Evolutionary conservation across 83 land plant genomes (phyloP).

Genomic region (Picea mariana): DNA sequence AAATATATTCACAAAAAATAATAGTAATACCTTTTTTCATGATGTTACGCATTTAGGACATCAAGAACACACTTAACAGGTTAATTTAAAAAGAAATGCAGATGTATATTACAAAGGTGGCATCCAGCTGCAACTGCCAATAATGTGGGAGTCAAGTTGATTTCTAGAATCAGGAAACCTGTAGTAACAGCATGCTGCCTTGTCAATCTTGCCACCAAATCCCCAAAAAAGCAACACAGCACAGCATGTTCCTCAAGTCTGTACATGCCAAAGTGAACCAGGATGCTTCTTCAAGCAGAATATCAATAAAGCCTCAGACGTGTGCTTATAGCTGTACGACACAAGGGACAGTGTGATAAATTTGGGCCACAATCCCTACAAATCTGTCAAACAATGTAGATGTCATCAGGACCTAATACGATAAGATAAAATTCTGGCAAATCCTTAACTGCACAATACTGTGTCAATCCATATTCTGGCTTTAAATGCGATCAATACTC

Average conservation of each 20-base stretch:
- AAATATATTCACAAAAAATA: not conserved
- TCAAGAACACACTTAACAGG: not conserved
- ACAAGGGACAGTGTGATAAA: not conserved
- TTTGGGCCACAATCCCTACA: constrained; percentile 5
- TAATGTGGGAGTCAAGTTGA: not conserved
- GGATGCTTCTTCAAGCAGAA: not conserved
- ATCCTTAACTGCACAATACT: not conserved
- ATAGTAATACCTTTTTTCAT: not conserved
- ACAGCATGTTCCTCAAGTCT: not conserved
- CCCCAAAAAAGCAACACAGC: not conserved
- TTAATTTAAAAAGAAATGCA: not conserved
- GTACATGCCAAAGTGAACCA: not conserved
- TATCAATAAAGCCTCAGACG: constrained; percentile 6
- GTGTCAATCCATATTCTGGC: not conserved
- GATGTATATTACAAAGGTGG: not conserved
- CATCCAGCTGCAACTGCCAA: not conserved
- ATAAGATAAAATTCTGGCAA: not conserved
- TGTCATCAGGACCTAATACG: not conserved
- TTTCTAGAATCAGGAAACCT: not conserved
- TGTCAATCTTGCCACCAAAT: constrained; percentile 1
- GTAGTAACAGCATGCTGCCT: not conserved
- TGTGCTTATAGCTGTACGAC: constrained; percentile 13
- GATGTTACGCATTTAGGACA: not conserved
- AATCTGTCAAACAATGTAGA: not conserved
- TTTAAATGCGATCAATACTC: not conserved